Conservation (phyloP, 495 filamentous ascomycete genomes). For the Neurospora sp. region DNA sequence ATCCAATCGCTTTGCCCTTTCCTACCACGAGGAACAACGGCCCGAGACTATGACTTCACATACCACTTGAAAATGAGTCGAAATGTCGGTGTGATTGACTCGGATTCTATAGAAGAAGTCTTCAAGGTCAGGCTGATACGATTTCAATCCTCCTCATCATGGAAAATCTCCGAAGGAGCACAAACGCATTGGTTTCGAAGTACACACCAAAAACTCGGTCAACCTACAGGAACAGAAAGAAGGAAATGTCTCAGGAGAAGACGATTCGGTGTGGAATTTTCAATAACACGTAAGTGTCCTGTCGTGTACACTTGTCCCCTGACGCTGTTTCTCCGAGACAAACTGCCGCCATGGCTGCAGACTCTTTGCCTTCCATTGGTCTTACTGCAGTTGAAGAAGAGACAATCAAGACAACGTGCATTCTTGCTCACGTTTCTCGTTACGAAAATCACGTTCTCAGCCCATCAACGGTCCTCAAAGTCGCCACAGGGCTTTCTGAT, state of each 20-base stretch:
- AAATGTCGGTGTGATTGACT: slow-evolving; percentile 5
- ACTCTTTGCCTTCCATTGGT: not conserved
- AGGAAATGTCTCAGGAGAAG: not conserved
- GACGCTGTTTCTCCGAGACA: slow-evolving; percentile 3
- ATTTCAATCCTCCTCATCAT: not conserved
- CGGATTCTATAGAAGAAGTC: not conserved
- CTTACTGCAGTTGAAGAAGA: not conserved
- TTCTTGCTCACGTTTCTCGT: not conserved
- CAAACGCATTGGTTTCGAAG: not conserved
- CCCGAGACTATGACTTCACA: not conserved
- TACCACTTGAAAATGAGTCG: not conserved
- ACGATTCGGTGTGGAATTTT: not conserved
- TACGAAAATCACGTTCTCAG: not conserved
- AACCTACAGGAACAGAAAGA: not conserved
- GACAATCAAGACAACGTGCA: not conserved
- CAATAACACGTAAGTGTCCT: not conserved
- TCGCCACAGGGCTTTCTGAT: not conserved
- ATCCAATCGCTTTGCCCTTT: not conserved
- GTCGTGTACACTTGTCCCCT: not conserved
- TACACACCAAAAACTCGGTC: not conserved
- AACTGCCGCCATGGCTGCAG: not conserved
- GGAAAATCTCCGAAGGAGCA: not conserved
- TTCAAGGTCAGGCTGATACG: not conserved
- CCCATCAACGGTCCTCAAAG: not conserved
- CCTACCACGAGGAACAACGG: not conserved